Evolutionary conservation across 345 rosid genomes (phyloP).

Genomic region (Cardamine resedifolia): DNA sequence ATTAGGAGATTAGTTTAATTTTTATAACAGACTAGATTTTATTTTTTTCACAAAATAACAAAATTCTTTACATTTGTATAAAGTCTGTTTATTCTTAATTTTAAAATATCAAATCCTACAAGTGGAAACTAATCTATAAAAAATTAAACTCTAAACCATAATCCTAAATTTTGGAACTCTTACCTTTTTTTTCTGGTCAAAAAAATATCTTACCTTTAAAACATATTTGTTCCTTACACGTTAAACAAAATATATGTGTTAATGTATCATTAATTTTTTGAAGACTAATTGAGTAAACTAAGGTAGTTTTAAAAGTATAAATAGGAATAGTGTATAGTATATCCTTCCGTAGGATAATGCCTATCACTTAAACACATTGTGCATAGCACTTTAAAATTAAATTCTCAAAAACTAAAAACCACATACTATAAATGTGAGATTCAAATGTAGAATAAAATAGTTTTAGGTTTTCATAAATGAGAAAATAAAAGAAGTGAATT

Average conservation of each 20-base stretch:
- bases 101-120: neutral
- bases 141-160: too few species aligned
- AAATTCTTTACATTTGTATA: neutral
- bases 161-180: neutral
- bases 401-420: too few species aligned
- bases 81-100: neutral
- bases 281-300: neutral
- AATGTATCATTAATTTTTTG: neutral
- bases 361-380: too few species aligned
- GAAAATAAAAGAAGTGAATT: too few species aligned
- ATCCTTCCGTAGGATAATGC: neutral
- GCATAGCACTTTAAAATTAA: too few species aligned
- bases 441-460: too few species aligned
- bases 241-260: neutral
- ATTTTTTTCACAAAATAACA: too few species aligned
- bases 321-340: too few species aligned
- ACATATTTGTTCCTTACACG: neutral
- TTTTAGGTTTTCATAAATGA: too few species aligned
- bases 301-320: too few species aligned
- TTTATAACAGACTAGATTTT: neutral
- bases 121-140: neutral
- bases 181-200: neutral
- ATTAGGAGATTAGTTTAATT: neutral
- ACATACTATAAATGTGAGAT: too few species aligned
- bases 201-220: neutral